Evolutionary conservation across 306 rosid species (phyloP), one percentile per base, ranked within the genome.

Genomic region (Cucumis hystrix): DNA sequence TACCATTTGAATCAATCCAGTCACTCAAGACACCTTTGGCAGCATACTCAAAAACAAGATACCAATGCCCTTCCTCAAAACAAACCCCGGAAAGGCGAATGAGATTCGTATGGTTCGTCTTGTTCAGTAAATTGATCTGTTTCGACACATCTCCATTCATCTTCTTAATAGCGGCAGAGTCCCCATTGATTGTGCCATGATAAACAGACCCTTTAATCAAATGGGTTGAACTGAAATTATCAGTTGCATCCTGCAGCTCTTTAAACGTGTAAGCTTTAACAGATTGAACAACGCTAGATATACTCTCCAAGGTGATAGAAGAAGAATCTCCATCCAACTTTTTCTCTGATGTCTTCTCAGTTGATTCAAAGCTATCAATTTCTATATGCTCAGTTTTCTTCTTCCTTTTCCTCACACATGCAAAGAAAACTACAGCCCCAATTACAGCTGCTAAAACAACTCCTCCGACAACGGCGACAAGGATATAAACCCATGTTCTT

Each of bases 41-140:
- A 80, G 92, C 97, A 80, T 90, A 90, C 77, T 92, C 97, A 43
- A 82, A 92, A 72, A 92, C 90, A 68, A 95, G 90, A 71, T 86
- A 95, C 97, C 97, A 92, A 62, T 82, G 83, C 0, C 92, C 97
- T 9, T 90, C 88, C 18, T 84, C 81, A 81, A 89, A 95, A 85
- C 91, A 82, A 73, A 90, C 85, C 4, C 98, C 97, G 0, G 89
- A 90, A 11, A 95, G 96, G 35, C 93, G 88, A 76, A 90, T 88
- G 16, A 95, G 82, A 85, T 92, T 90, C n/a, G 82, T 87, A 83
- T 95, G 98, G 81, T 88, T 95, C 37, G 86, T 75, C 80, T 86
- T 95, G 85, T 85, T 86, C 35, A 92, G 75, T 43, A 92, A 51
- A 64, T 84, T 79, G 45, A 95, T 84, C 88, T 95, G 92, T 52